phyloP scores from a whole-genome alignment of 805 yeast species.

The Zygotorulaspora danielsina region DNA sequence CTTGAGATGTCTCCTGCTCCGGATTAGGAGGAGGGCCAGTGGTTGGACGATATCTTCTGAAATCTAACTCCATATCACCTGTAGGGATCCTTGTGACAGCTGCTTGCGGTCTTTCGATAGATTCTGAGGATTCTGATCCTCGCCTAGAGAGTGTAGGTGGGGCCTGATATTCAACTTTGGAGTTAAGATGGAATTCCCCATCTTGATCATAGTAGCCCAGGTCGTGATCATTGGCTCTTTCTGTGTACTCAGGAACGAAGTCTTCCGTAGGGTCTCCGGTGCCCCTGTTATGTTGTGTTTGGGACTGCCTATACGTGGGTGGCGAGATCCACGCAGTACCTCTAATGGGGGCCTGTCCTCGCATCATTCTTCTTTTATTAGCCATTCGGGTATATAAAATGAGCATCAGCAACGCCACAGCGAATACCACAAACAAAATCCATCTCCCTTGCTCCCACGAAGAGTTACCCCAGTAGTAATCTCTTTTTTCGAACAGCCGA shows the following conservation, averaged over 20 bases:
- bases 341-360: conserved; percentile 53
- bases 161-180: conserved; percentile 30
- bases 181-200: conserved; percentile 48
- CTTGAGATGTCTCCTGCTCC: neutral
- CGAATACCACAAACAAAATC: conserved; percentile 27
- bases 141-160: conserved; percentile 45
- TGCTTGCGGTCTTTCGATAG: conserved; percentile 22
- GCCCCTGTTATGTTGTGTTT: conserved; percentile 44
- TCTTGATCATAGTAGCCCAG: conserved; percentile 69
- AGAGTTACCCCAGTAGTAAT: conserved; percentile 20
- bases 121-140: conserved; percentile 46
- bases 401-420: conserved; percentile 10
- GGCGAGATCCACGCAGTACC: conserved; percentile 90
- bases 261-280: conserved; percentile 36
- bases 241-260: conserved; percentile 68
- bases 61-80: conserved; percentile 14
- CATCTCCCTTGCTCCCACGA: conserved; percentile 34
- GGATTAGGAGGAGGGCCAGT: conserved; percentile 6
- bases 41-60: conserved; percentile 16
- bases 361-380: conserved; percentile 46
- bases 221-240: conserved; percentile 62
- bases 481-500: neutral
- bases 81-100: conserved; percentile 16
- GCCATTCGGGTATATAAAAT: conserved; percentile 12
- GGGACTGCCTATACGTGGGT: conserved; percentile 67